A percentile compares a stretch with the other conserved stretches of the same genome.
phyloP scores from a whole-genome alignment of 139 green algal species.

The Chlorella sp. region DNA sequence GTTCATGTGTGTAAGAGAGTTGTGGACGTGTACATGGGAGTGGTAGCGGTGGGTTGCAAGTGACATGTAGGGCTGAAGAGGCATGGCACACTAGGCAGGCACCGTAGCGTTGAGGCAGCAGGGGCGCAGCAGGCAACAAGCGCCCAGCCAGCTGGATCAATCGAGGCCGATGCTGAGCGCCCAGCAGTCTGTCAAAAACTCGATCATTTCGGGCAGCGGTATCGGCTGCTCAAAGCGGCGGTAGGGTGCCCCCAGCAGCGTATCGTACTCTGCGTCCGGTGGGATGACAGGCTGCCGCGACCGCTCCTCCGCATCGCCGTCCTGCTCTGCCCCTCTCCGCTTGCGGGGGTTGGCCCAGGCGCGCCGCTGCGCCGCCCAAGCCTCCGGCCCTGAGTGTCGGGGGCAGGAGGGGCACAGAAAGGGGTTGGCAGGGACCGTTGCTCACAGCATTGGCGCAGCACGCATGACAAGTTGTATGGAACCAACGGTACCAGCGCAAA shows the following conservation, averaged over 20 bases:
- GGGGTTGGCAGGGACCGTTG: too few species aligned
- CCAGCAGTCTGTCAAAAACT: too few species aligned
- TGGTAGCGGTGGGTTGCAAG: too few species aligned
- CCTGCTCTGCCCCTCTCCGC: background rate
- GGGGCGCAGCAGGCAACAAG: background rate
- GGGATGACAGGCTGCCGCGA: background rate
- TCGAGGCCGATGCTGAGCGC: too few species aligned
- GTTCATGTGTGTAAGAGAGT: background rate
- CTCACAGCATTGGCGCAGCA: too few species aligned
- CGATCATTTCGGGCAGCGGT: background rate
- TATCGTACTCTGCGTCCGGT: background rate
- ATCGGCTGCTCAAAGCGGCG: background rate
- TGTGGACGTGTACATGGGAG: background rate
- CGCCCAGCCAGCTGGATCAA: background rate
- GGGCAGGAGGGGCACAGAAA: too few species aligned
- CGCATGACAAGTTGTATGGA: too few species aligned
- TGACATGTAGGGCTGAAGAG: background rate
- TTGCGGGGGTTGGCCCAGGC: background rate
- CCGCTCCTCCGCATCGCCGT: background rate
- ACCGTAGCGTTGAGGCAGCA: too few species aligned
- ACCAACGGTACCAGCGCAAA: too few species aligned
- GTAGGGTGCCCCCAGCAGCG: background rate
- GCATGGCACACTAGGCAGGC: background rate
- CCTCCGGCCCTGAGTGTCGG: background rate
- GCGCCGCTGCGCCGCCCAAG: conserved; percentile 16